A percentile compares a stretch with the other conserved stretches of the same genome.
These are phyloP conservation scores for Moricandia arvensis DNA, from an alignment of 345 rosid species.

Conservation along the genomic window DNA sequence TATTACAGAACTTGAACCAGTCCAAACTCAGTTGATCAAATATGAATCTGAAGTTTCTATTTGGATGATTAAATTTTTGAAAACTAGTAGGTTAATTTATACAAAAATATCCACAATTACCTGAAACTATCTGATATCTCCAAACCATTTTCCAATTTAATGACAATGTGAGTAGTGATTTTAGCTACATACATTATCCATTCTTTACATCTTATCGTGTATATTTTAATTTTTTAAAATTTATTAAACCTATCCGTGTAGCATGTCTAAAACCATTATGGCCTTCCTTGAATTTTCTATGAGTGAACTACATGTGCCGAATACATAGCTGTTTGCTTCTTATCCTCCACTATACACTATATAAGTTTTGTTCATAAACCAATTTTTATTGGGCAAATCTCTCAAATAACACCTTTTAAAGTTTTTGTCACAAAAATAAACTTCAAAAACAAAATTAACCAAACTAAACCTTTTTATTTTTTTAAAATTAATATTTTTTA, in stretches of 20 bases:
- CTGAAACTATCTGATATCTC: background rate
- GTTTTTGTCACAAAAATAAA: too few species aligned
- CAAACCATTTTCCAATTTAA: background rate
- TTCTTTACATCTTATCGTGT: background rate
- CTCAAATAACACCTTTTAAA: too few species aligned
- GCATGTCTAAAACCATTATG: background rate
- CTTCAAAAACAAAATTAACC: too few species aligned
- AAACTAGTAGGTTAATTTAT: background rate
- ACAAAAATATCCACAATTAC: background rate
- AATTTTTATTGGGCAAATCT: too few species aligned
- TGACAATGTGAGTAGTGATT: background rate
- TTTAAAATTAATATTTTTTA: too few species aligned
- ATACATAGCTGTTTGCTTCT: background rate
- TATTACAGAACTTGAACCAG: background rate
- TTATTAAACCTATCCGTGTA: background rate
- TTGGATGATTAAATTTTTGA: background rate
- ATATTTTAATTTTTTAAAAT: background rate
- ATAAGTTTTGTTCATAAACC: too few species aligned
- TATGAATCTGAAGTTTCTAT: background rate
- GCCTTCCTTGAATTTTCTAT: background rate
- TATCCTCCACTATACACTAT: slow-evolving; percentile 2
- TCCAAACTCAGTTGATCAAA: background rate
- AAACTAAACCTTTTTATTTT: too few species aligned
- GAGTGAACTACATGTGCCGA: slow-evolving; percentile 2
- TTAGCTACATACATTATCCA: background rate